phyloP scores from a whole-genome alignment of 768 basidiomycete genomes.

The Aureoboletus auriporus region DNA sequence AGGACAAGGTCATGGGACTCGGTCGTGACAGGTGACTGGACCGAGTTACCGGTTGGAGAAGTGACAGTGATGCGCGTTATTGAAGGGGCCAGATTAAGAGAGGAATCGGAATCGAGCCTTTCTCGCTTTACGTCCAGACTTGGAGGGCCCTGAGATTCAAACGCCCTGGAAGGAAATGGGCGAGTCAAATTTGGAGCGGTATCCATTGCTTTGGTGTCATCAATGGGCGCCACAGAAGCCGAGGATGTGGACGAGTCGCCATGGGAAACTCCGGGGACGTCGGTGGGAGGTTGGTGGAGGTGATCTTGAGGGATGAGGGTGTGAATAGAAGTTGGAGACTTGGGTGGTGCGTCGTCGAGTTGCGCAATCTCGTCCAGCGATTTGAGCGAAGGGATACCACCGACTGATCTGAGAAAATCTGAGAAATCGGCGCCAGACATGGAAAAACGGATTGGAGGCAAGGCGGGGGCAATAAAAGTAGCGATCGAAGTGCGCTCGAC shows the following conservation, averaged over 20 bases:
- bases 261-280: background rate
- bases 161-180: slow-evolving; percentile 18
- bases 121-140: slow-evolving; percentile 11
- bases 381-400: slow-evolving; percentile 44
- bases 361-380: slow-evolving; percentile 45
- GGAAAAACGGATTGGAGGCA: slow-evolving; percentile 90
- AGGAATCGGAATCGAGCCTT: slow-evolving; percentile 25
- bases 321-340: slow-evolving; percentile 18
- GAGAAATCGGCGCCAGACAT: slow-evolving; percentile 81
- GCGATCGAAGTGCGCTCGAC: slow-evolving; percentile 65
- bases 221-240: background rate
- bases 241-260: background rate
- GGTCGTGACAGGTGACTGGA: slow-evolving; percentile 19
- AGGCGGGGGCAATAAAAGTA: slow-evolving; percentile 81
- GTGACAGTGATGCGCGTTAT: slow-evolving; percentile 44
- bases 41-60: slow-evolving; percentile 33
- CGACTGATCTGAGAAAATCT: slow-evolving; percentile 60
- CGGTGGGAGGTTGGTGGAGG: background rate
- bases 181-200: slow-evolving; percentile 8
- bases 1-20: slow-evolving; percentile 46
- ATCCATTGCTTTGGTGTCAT: slow-evolving; percentile 11
- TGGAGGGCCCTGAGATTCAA: slow-evolving; percentile 26
- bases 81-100: slow-evolving; percentile 12
- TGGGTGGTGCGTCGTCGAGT: slow-evolving; percentile 34
- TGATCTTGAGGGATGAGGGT: slow-evolving; percentile 12